Conservation (phyloP, 208 protist genomes). For the Acanthamoeba quina region DNA sequence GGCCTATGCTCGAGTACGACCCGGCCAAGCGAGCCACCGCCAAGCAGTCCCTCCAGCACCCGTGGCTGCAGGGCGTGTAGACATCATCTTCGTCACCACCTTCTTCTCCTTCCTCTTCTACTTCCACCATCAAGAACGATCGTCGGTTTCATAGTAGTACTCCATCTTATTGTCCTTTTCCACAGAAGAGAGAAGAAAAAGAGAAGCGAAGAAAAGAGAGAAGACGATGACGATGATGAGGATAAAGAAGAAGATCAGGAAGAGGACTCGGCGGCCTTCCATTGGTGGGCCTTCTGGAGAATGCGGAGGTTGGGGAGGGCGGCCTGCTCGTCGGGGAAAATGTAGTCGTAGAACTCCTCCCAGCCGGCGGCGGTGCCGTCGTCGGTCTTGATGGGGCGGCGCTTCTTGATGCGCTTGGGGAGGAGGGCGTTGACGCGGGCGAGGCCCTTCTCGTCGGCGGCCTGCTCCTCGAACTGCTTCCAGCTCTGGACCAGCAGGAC, state of each 20-base stretch:
- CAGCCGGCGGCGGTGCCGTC: conserved; percentile 83
- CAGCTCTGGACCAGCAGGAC: conserved; percentile 86
- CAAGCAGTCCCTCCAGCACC: conserved; percentile 37
- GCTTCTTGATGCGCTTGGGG: conserved; percentile 88
- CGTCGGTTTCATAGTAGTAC: no score
- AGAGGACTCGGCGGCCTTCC: conserved; percentile 79
- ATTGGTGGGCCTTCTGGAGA: conserved; percentile 86
- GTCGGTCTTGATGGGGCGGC: conserved; percentile 80
- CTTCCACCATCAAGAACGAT: no score
- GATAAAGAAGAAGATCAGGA: not conserved
- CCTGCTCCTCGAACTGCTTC: conserved; percentile 78
- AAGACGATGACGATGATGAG: not conserved
- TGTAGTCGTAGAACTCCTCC: conserved; percentile 92
- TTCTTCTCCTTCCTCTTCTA: no score
- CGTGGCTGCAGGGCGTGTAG: conserved; percentile 30
- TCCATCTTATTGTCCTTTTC: no score
- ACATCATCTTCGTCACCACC: no score
- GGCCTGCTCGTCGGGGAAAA: conserved; percentile 88
- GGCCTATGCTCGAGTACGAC: conserved; percentile 95
- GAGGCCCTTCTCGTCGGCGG: conserved; percentile 71
- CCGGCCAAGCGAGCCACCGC: conserved; percentile 93
- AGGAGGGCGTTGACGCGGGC: conserved; percentile 76
- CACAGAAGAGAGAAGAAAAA: not conserved
- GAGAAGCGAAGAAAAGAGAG: not conserved
- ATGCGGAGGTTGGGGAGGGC: conserved; percentile 83